Conservation (phyloP, 306 rosid genomes). For the Fagus crenata region DNA sequence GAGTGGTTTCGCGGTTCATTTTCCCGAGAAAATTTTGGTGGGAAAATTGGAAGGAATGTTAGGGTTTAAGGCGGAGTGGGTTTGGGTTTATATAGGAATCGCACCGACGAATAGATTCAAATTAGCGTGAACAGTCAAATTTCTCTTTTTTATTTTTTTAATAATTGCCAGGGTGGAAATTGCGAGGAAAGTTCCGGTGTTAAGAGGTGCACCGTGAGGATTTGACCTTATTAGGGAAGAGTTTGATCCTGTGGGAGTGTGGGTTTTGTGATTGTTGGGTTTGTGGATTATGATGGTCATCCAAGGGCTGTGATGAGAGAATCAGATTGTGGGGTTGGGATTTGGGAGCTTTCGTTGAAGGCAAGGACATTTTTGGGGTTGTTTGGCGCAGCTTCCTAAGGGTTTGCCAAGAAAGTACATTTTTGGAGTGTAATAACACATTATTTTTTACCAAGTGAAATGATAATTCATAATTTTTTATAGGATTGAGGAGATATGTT, state of each 20-base stretch:
- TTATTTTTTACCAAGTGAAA: no score
- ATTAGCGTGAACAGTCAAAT: not conserved
- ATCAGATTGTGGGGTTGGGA: not conserved
- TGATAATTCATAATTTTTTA: no score
- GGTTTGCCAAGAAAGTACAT: not conserved
- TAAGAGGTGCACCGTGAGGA: slow-evolving; percentile 1
- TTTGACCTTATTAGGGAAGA: not conserved
- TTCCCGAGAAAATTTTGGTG: slow-evolving; percentile 13
- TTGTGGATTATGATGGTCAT: not conserved
- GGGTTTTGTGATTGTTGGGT: not conserved
- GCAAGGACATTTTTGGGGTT: not conserved
- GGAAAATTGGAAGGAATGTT: no score
- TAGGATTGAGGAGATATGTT: no score
- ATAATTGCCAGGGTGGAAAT: slow-evolving; percentile 10
- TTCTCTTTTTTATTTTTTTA: no score
- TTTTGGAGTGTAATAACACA: not conserved
- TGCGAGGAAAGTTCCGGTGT: slow-evolving; percentile 24
- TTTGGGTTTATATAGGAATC: slow-evolving; percentile 20
- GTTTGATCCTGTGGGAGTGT: no score
- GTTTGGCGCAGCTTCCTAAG: not conserved
- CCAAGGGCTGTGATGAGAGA: not conserved
- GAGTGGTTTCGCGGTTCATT: slow-evolving; percentile 34
- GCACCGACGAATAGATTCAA: slow-evolving; percentile 19
- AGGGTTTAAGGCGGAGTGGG: slow-evolving; percentile 36
- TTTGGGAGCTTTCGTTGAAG: not conserved